Conservation (phyloP, 768 basidiomycete species). For the Leccinum pellstonianum region DNA sequence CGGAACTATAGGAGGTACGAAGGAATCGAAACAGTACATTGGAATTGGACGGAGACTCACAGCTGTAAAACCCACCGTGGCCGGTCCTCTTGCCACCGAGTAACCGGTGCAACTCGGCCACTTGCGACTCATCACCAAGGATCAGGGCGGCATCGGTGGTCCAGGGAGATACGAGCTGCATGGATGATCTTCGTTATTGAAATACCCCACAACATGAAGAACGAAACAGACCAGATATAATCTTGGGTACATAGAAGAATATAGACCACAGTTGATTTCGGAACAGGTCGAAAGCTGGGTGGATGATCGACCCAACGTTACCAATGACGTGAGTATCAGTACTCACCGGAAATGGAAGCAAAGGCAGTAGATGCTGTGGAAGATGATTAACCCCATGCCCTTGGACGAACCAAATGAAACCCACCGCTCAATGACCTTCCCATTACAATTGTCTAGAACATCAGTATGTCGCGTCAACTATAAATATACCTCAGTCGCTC, state of each 20-base stretch:
- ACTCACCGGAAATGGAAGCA: slow-evolving; percentile 5
- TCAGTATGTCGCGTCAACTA: background rate
- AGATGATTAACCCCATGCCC: background rate
- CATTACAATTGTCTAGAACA: background rate
- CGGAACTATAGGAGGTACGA: no score
- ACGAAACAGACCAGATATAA: background rate
- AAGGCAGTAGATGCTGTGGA: slow-evolving; percentile 1
- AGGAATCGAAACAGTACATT: no score
- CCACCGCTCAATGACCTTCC: background rate
- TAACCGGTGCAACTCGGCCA: no score
- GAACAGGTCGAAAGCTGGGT: background rate
- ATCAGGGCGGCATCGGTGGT: background rate
- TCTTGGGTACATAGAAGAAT: background rate
- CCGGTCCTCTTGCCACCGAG: no score
- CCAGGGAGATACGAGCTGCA: slow-evolving; percentile 2
- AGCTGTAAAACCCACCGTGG: no score
- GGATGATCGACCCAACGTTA: background rate
- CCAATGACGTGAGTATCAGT: background rate
- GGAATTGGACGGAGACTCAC: no score
- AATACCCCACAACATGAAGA: no score
- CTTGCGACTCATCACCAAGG: no score
- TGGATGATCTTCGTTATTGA: no score
- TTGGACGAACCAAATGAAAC: background rate
- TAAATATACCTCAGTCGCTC: no score
- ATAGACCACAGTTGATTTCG: background rate